Conservation (phyloP, 1,139 yeast species). For the Lodderomyces beijingensis region DNA sequence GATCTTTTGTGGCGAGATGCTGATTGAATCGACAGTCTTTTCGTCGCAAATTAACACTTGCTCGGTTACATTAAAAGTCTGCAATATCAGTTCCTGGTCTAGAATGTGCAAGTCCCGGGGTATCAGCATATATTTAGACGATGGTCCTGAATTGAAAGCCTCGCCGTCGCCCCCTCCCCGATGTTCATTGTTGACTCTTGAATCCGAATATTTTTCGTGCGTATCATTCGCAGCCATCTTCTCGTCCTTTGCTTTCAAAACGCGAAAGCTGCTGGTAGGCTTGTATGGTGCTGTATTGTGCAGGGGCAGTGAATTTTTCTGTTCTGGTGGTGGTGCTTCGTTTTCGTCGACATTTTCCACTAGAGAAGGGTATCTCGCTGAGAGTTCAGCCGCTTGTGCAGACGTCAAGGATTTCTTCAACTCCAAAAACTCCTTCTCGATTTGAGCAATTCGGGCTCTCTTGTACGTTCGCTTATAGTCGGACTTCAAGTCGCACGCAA, state of each 20-base stretch:
- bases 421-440: constrained; percentile 74
- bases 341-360: constrained; percentile 2
- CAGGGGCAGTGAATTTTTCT: neutral
- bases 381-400: constrained; percentile 45
- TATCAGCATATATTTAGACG: too few species aligned
- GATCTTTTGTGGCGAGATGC: constrained; percentile 58
- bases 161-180: neutral
- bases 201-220: neutral
- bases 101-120: neutral
- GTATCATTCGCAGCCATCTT: neutral
- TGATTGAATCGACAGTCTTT: constrained; percentile 64
- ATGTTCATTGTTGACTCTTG: neutral
- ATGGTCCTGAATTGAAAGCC: neutral
- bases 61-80: constrained; percentile 25
- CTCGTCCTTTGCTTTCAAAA: neutral
- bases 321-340: neutral
- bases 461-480: constrained; percentile 88
- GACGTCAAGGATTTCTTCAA: constrained; percentile 56
- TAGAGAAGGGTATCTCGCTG: constrained; percentile 30
- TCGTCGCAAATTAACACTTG: constrained; percentile 51
- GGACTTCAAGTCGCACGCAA: constrained; percentile 67
- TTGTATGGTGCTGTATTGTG: too few species aligned
- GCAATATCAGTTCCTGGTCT: neutral
- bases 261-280: neutral
- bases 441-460: constrained; percentile 77